A percentile compares a stretch with the other conserved stretches of the same genome.
Evolutionary conservation across 192 early-diverging fungal genomes (phyloP).

Genomic region (Coemansia sp.): DNA sequence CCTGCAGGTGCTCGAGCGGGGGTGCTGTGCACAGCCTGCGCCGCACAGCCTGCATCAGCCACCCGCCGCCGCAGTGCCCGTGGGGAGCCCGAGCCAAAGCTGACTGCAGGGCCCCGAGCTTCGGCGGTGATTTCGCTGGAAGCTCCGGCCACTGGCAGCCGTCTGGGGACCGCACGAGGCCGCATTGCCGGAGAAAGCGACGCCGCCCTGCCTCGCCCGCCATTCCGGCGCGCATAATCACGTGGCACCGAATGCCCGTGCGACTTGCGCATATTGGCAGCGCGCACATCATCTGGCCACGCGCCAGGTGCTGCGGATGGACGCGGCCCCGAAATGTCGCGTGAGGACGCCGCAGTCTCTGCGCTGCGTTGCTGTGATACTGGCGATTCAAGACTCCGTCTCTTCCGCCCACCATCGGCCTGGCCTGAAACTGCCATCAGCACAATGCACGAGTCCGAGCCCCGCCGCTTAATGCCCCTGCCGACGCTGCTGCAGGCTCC

Average conservation of each 20-base stretch:
- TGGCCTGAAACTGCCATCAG: conserved; percentile 26
- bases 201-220: conserved; percentile 2
- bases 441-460: conserved; percentile 43
- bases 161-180: neutral
- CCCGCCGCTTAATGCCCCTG: conserved; percentile 46
- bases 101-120: neutral
- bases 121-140: too few species aligned
- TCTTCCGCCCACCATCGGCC: conserved; percentile 8
- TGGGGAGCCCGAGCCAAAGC: neutral
- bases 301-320: conserved; percentile 6
- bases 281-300: neutral
- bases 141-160: neutral
- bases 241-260: conserved; percentile 11
- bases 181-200: neutral
- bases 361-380: neutral
- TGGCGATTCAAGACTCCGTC: conserved; percentile 17
- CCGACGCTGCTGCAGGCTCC: neutral
- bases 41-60: neutral
- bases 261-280: conserved; percentile 23
- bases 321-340: conserved; percentile 1
- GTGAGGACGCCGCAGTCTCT: conserved; percentile 4
- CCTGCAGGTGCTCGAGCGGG: neutral
- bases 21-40: neutral
- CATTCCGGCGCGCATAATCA: conserved; percentile 9
- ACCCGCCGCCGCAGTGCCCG: neutral